phyloP scores from a whole-genome alignment of 805 yeast species.

The Candida morakotiae region DNA sequence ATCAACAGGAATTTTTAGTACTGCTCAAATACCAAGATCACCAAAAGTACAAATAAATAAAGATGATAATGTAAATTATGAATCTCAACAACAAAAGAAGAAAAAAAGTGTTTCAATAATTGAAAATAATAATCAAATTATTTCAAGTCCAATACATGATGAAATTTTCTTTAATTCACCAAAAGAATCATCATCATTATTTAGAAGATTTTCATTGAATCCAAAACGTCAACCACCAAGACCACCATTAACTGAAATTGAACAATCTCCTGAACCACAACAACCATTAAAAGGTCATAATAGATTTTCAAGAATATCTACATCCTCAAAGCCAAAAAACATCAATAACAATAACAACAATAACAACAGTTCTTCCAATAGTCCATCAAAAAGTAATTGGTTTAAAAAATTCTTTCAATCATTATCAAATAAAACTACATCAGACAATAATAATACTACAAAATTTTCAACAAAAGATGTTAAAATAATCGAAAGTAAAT shows the following conservation, averaged over 20 bases:
- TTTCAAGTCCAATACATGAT: conserved; percentile 1
- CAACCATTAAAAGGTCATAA: conserved; percentile 13
- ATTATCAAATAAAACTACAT: conserved; percentile 11
- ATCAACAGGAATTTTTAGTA: conserved; percentile 30
- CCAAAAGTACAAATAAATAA: conserved; percentile 3
- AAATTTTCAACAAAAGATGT: conserved; percentile 17
- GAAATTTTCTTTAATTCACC: conserved; percentile 4
- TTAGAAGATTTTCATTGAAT: conserved; percentile 27
- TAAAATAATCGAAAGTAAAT: conserved; percentile 28
- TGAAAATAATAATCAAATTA: not conserved
- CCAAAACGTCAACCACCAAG: conserved; percentile 40
- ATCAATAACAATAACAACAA: not conserved
- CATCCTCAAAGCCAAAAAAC: not conserved
- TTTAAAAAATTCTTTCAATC: conserved; percentile 34
- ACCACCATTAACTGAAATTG: conserved; percentile 15
- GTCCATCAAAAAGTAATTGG: conserved; percentile 27
- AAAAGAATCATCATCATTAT: conserved; percentile 11
- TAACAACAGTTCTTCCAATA: too few species aligned
- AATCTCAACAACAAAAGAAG: not conserved
- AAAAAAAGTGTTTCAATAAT: not conserved
- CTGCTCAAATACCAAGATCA: conserved; percentile 10
- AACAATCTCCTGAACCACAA: too few species aligned
- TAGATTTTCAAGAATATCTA: conserved; percentile 35
- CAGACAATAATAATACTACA: not conserved
- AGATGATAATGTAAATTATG: not conserved